phyloP scores from a whole-genome alignment of 208 protist genomes.

The Leishmania lainsoni region DNA sequence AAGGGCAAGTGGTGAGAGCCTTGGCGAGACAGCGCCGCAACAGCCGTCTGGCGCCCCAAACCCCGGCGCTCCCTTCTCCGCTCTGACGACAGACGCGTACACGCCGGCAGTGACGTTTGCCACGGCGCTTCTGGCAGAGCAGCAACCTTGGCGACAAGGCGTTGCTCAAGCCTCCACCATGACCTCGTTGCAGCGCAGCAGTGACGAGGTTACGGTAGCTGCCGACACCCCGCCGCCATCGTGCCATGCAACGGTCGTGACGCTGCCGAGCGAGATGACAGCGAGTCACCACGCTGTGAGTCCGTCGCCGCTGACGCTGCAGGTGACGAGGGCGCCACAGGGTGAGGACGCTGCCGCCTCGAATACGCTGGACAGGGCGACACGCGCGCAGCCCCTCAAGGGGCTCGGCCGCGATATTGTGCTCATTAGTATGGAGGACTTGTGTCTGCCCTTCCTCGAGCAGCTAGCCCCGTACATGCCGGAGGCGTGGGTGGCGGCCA shows the following conservation, averaged over 20 bases:
- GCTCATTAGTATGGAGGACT: constrained; percentile 42
- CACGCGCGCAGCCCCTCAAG: constrained; percentile 23
- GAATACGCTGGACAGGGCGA: not conserved
- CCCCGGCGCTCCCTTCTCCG: not conserved
- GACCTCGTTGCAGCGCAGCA: constrained; percentile 18
- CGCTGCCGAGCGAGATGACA: not conserved
- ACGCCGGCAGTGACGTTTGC: constrained; percentile 22
- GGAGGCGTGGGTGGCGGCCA: constrained; percentile 35
- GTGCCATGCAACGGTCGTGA: not conserved
- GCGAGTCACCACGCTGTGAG: too few species aligned
- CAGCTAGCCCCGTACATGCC: constrained; percentile 49
- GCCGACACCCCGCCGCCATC: not conserved
- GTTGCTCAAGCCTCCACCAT: constrained; percentile 20
- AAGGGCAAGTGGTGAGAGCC: not conserved
- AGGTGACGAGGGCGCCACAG: not conserved
- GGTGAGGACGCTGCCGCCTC: not conserved
- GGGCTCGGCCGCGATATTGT: constrained; percentile 52
- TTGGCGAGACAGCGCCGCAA: not conserved
- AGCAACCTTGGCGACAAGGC: constrained; percentile 23
- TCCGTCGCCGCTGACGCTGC: not conserved
- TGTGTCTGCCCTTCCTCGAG: constrained; percentile 55
- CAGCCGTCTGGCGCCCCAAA: not conserved
- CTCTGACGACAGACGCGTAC: not conserved
- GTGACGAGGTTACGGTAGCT: not conserved
- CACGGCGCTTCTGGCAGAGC: constrained; percentile 23